Conservation (phyloP, 345 rosid genomes). For the Aethionema arabicum region DNA sequence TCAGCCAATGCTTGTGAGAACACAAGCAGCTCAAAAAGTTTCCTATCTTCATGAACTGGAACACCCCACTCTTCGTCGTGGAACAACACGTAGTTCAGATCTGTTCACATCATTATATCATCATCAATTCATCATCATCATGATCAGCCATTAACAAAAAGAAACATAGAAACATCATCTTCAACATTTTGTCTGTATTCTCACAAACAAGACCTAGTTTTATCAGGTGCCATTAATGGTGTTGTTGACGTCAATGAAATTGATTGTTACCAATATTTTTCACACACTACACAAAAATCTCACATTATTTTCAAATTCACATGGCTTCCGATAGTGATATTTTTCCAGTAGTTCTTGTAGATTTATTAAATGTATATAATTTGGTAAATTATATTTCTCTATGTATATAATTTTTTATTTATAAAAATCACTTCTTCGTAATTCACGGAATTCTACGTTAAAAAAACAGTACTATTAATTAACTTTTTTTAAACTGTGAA, state of each 20-base stretch:
- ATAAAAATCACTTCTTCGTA: slow-evolving; percentile 17
- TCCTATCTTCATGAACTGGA: slow-evolving; percentile 69
- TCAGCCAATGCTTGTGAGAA: slow-evolving; percentile 96
- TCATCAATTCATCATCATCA: neutral
- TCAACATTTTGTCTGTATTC: slow-evolving; percentile 5
- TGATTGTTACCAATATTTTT: slow-evolving; percentile 24
- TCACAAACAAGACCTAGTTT: slow-evolving; percentile 26
- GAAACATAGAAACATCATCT: neutral
- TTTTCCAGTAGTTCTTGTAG: slow-evolving; percentile 9
- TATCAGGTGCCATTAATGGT: slow-evolving; percentile 18
- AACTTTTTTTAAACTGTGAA: slow-evolving; percentile 12
- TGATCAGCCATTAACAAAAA: too few relatives aligned
- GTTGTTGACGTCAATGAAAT: slow-evolving; percentile 28
- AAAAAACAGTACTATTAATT: slow-evolving; percentile 9
- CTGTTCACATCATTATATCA: slow-evolving; percentile 37
- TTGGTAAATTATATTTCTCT: neutral
- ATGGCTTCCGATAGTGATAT: slow-evolving; percentile 26
- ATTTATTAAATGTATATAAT: slow-evolving; percentile 27
- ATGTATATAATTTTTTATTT: too few relatives aligned
- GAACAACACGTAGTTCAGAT: slow-evolving; percentile 61
- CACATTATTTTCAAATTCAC: slow-evolving; percentile 24
- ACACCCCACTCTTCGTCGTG: slow-evolving; percentile 93
- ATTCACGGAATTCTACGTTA: slow-evolving; percentile 17
- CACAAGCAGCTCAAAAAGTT: slow-evolving; percentile 78
- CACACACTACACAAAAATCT: slow-evolving; percentile 11